Conservation (phyloP, 257 asterid genomes). For the Henckelia pumila region DNA sequence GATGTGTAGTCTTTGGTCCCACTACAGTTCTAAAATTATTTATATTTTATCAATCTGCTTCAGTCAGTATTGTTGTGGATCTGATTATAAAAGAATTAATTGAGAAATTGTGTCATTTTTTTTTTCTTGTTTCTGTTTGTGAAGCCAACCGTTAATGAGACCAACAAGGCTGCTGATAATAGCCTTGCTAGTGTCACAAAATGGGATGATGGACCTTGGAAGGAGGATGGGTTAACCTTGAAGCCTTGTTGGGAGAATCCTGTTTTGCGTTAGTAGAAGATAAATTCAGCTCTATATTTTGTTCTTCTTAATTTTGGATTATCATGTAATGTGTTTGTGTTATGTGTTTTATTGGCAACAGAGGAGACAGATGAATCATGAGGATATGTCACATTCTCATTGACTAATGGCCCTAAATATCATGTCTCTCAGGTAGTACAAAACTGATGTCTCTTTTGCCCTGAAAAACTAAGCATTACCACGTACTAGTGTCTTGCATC, state of each 20-base stretch:
- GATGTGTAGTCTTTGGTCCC: conserved; percentile 12
- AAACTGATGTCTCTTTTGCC: background rate
- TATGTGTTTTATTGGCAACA: conserved; percentile 26
- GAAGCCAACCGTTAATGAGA: conserved; percentile 48
- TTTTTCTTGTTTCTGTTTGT: conserved; percentile 13
- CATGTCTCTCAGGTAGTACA: conserved; percentile 97
- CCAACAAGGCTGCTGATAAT: conserved; percentile 51
- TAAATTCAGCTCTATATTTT: background rate
- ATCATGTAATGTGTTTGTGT: conserved; percentile 4
- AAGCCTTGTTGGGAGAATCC: conserved; percentile 91
- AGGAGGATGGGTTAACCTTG: conserved; percentile 60
- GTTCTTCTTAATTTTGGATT: background rate
- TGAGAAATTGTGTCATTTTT: background rate
- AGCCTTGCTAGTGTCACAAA: conserved; percentile 46
- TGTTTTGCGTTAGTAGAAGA: conserved; percentile 46
- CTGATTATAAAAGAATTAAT: background rate
- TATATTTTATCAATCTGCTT: conserved; percentile 8
- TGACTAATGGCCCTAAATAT: conserved; percentile 97
- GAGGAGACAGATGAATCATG: conserved; percentile 73
- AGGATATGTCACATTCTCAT: conserved; percentile 82
- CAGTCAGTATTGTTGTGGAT: conserved; percentile 5
- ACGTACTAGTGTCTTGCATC: background rate
- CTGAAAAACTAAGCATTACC: background rate
- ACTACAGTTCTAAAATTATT: background rate
- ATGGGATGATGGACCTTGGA: conserved; percentile 60